phyloP scores from a whole-genome alignment of 164 flowering plant species.

The grape (Vitis vinifera) region ASM3070453v1 NC_081805.1:20415501-20416000 shows the following conservation, averaged over 20 bases:
- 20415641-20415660: slow-evolving; percentile 93
- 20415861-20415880: slow-evolving; percentile 83
- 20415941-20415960: slow-evolving; percentile 75
- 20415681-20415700: slow-evolving; percentile 87
- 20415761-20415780: slow-evolving; percentile 96
- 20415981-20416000: slow-evolving; percentile 33
- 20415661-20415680: slow-evolving; percentile 80
- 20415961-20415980: slow-evolving; percentile 91
- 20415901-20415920: slow-evolving; percentile 60
- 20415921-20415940: slow-evolving; percentile 62
- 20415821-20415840: slow-evolving; percentile 46
- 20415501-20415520: slow-evolving; percentile 12
- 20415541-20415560: slow-evolving; percentile 84
- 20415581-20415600: slow-evolving; percentile 83
- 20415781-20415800: slow-evolving; percentile 91
- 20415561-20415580: slow-evolving; percentile 49
- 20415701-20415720: slow-evolving; percentile 99
- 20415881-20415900: slow-evolving; percentile 81
- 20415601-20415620: slow-evolving; percentile 93
- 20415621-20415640: slow-evolving; percentile 84
- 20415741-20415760: slow-evolving; percentile 72
- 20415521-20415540: slow-evolving; percentile 24
- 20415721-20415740: slow-evolving; percentile 82
- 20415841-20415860: slow-evolving; percentile 84
- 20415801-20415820: too few relatives aligned